Evolutionary conservation across 148 eudicot species (phyloP), one percentile per base, ranked within the genome.

Genomic region (Selenicereus undatus): DNA sequence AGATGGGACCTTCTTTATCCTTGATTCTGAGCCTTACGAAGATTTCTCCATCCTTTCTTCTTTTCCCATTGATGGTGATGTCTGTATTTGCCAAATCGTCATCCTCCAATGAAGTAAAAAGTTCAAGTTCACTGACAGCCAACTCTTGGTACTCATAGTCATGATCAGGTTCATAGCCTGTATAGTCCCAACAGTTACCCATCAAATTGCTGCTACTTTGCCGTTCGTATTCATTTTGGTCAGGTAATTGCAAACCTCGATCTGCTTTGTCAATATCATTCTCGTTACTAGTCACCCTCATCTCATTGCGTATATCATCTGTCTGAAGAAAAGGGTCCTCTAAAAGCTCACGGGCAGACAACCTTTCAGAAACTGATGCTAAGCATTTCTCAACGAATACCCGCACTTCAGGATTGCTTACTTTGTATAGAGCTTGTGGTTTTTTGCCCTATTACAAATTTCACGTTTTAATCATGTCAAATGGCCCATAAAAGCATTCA

Each of bases 351-450:
- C 81, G 83, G 21, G 98, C 98, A 1, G 98, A 89, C 35, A 91
- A 87, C 83, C 98, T 88, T 14, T 81, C 78, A 13, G 98, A 88
- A 69, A 87, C 98, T 12, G 86, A 81, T 62, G 93, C 98, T 78
- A 94, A 83, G 83, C 98, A 94, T 88, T 94, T 94, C 74, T 94
- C 96, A 58, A 92, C 83, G 62, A 94, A 94, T 81, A 84, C 81
- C 7, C 89, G 87, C 73, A 94, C 87, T 77, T 92, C 93, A n/a
- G 93, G 92, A 86, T 93, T 94, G 78, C 86, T 90, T 64, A 93
- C 98, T 84, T 89, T 88, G 88, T 86, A 86, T 64, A 93, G 78
- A 83, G 96, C 93, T 80, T 92, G 86, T 22, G 98, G 98, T 80
- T 86, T 93, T 86, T 89, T 87, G 62, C 98, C 98, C 96, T 93